Conservation (phyloP, 257 asterid species). For the Solanum tarapatanum region DNA sequence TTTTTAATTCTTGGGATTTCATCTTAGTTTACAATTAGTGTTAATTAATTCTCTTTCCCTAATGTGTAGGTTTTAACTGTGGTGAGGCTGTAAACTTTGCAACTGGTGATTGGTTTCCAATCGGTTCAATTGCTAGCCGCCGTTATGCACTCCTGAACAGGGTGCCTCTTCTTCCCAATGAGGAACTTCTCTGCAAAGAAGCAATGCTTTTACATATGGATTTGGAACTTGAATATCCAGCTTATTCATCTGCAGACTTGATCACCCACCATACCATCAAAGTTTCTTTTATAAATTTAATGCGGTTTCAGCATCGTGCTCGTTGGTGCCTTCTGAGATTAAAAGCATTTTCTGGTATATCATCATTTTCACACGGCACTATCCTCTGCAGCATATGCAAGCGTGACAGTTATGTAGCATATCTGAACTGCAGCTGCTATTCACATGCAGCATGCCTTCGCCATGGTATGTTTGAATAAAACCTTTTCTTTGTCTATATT, state of each 20-base stretch:
- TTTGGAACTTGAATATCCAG: constrained; percentile 29
- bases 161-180: constrained; percentile 85
- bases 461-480: constrained; percentile 48
- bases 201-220: constrained; percentile 47
- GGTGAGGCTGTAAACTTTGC: constrained; percentile 99
- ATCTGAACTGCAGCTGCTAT: constrained; percentile 69
- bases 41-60: not conserved
- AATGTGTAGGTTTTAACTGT: constrained; percentile 72
- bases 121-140: constrained; percentile 78
- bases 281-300: constrained; percentile 59
- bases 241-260: constrained; percentile 33
- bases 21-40: not conserved
- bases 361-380: constrained; percentile 64
- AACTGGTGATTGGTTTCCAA: constrained; percentile 90
- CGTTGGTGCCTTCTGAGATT: constrained; percentile 71
- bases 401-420: constrained; percentile 84
- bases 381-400: constrained; percentile 81
- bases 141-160: constrained; percentile 86
- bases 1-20: not conserved
- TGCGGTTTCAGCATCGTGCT: constrained; percentile 79
- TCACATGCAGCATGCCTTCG: constrained; percentile 79
- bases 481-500: not conserved
- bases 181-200: constrained; percentile 97
- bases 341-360: constrained; percentile 29
- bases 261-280: constrained; percentile 38